A percentile compares a stretch with the other conserved stretches of the same genome.
These are phyloP conservation scores for Dipteronia dyeriana DNA, from an alignment of 345 rosid genomes.

Conservation along the genomic window DNA sequence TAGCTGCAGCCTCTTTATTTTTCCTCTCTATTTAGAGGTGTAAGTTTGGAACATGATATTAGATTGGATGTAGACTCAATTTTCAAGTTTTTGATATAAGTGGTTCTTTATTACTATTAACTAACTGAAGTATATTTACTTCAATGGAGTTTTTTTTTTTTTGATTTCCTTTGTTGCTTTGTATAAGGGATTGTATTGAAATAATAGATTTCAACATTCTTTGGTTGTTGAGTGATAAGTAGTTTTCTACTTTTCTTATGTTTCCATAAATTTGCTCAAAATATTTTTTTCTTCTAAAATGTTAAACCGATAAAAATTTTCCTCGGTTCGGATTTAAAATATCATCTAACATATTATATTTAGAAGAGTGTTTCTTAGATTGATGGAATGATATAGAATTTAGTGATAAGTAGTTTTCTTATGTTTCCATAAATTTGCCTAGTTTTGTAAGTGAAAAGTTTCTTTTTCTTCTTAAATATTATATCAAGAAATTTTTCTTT, in stretches of 20 bases:
- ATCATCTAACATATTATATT: background rate
- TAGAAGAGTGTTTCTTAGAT: background rate
- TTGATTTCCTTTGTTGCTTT: background rate
- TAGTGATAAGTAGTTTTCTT: background rate
- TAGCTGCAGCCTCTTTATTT: background rate
- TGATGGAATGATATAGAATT: background rate
- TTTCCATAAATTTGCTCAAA: background rate
- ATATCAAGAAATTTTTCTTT: background rate
- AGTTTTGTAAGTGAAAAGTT: background rate
- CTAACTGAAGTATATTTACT: background rate
- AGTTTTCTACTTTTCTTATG: background rate
- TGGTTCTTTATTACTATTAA: background rate
- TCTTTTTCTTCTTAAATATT: background rate
- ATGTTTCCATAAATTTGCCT: background rate
- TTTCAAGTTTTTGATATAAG: background rate
- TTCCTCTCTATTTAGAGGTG: background rate
- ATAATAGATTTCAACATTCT: background rate
- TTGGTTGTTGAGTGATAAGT: background rate
- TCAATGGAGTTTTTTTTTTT: background rate
- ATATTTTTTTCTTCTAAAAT: background rate
- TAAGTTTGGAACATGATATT: background rate
- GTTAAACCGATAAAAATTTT: background rate
- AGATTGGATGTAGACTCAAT: background rate
- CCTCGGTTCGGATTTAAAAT: background rate
- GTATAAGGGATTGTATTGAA: background rate